Evolutionary conservation across 139 green algal genomes (phyloP).

Genomic region (Tetratostichococcus sp.): DNA sequence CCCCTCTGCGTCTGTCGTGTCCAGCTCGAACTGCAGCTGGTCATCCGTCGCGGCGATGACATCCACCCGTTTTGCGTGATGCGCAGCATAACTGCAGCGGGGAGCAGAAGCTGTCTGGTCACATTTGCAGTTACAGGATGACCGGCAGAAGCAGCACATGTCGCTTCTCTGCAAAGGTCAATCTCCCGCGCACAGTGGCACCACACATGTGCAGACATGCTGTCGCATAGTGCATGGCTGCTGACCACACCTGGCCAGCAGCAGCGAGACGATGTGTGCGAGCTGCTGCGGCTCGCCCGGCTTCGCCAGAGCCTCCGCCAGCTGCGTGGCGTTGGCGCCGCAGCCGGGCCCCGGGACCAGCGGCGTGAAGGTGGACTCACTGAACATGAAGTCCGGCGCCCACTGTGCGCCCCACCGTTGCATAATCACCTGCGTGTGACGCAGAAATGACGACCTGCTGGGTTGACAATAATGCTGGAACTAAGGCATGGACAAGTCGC

Average conservation of each 20-base stretch:
- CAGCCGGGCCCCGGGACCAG: not conserved
- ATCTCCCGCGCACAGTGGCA: no score
- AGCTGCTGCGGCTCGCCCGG: not conserved
- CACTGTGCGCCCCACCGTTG: not conserved
- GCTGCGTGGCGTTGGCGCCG: not conserved
- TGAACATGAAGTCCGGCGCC: not conserved
- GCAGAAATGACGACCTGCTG: no score
- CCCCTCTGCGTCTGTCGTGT: not conserved
- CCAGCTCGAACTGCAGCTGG: not conserved
- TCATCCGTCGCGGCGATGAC: not conserved
- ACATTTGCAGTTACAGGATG: no score
- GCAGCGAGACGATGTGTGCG: not conserved
- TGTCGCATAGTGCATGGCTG: no score
- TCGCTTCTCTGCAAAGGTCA: no score
- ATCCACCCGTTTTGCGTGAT: not conserved
- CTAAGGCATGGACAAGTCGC: no score
- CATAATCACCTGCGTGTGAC: not conserved
- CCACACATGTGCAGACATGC: no score
- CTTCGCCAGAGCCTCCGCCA: not conserved
- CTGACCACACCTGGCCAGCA: not conserved
- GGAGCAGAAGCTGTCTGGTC: not conserved
- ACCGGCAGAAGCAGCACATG: no score
- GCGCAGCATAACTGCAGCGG: not conserved
- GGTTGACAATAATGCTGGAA: no score
- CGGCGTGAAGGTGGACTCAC: not conserved